Base-by-base conservation (phyloP, 331 rosid species). In the Acacia pycnantha region DNA sequence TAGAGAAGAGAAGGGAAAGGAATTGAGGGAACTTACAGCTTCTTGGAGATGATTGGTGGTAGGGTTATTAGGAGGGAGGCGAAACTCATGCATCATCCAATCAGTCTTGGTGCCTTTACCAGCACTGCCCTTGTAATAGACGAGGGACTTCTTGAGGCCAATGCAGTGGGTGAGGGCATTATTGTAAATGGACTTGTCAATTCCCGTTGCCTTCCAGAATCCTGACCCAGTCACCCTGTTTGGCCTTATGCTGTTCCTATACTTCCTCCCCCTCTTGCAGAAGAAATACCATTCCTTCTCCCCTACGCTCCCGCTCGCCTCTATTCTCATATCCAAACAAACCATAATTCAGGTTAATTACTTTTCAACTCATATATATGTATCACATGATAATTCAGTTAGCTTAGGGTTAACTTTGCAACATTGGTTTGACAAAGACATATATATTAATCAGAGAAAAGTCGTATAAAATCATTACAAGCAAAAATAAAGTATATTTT, bases 1-100 rank as follows among this genome's bases (percentile, higher is more conserved):
- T 5, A 58, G 3, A 6, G 18, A 0, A 69, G 10, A 40, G 3
- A 6, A 27, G 1, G 22, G 15, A 6, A 27, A 0, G 22, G 15
- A 22, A 2, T 4, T 6, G 3, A 26, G 13, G 19, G 21, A 41
- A 47, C 85, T 82, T 75, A 82, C 85, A 68, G 85, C 81, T 82
- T 82, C 85, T 76, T 67, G 85, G 15, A 11, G 77, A 58, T 46
- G 8, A 71, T 43, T 53, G 50, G 44, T 22, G 29, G 64, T 8
- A 56, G 64, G 11, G 11, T 26, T 14, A 62, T 27, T 5, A 33
- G 33, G 56, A 71, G 76, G 96, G 77, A 91, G 97, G 29, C 97
- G 95, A 88, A 53, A 93, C 83, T 93, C 97, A 22, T 93, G 95
- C 97, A 93, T 91, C 97, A 93, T 91, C 97, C 97, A 93, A 26